Evolutionary conservation across 306 rosid genomes (phyloP).

Genomic region (Albizia julibrissin): DNA sequence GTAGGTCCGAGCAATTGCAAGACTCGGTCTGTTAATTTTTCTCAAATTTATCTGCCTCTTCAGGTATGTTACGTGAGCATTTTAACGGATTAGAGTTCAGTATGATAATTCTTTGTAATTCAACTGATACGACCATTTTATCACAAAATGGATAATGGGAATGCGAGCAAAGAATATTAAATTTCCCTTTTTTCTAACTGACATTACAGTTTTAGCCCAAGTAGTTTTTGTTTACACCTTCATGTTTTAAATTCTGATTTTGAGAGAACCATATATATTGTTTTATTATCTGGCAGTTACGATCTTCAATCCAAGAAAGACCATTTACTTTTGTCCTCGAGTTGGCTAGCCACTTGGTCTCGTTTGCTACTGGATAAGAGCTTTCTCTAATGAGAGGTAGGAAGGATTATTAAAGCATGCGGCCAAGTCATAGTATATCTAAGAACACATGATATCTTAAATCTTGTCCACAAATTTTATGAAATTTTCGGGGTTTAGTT

Average conservation of each 20-base stretch:
- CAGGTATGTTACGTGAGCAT: background rate
- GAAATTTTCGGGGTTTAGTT: background rate
- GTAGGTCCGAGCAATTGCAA: background rate
- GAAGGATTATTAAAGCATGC: background rate
- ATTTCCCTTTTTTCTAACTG: background rate
- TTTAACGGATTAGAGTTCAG: background rate
- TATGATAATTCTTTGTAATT: background rate
- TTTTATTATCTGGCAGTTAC: background rate
- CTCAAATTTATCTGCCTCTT: background rate
- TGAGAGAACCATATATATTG: background rate
- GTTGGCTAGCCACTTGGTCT: background rate
- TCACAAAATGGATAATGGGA: background rate
- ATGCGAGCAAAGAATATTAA: background rate
- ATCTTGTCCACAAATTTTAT: background rate
- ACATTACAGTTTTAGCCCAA: background rate
- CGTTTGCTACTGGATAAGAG: background rate
- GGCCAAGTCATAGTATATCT: background rate
- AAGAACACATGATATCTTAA: background rate
- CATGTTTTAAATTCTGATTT: background rate
- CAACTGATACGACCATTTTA: background rate
- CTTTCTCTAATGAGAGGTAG: constrained; percentile 5
- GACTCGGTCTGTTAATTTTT: background rate
- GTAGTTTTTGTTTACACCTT: background rate
- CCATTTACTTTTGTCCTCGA: background rate
- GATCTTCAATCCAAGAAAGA: background rate